A percentile compares a stretch with the other conserved stretches of the same genome.
Conservation (phyloP, 202 grass and related monocot species). For the Schoenoplectus tabernaemontani region DNA sequence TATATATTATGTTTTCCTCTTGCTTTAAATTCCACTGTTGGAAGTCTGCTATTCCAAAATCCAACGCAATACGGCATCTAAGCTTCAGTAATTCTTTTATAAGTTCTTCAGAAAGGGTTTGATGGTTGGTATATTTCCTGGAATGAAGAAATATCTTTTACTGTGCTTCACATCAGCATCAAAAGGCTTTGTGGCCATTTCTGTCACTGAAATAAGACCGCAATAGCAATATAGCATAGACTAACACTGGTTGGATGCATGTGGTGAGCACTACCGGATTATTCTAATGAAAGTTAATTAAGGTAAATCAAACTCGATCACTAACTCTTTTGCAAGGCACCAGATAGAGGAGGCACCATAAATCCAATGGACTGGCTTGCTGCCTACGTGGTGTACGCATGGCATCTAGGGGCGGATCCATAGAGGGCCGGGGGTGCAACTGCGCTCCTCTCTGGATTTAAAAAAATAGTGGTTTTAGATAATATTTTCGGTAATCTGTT, state of each 20-base stretch:
- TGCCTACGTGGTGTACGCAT: neutral
- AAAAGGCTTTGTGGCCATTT: slow-evolving; percentile 28
- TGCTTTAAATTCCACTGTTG: neutral
- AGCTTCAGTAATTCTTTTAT: neutral
- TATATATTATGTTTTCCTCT: neutral
- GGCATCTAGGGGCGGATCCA: no score
- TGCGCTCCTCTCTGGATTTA: no score
- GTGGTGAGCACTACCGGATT: slow-evolving; percentile 52
- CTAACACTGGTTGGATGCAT: slow-evolving; percentile 36
- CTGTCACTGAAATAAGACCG: slow-evolving; percentile 25
- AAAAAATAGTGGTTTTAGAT: no score
- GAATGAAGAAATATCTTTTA: neutral
- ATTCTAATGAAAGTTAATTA: slow-evolving; percentile 39
- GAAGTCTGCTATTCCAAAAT: neutral
- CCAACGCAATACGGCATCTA: neutral
- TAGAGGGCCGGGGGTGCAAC: no score
- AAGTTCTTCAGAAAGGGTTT: neutral
- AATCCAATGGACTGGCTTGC: neutral
- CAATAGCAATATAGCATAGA: slow-evolving; percentile 21
- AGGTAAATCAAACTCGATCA: slow-evolving; percentile 26
- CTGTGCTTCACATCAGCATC: slow-evolving; percentile 29
- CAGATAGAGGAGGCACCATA: neutral
- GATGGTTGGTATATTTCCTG: neutral
- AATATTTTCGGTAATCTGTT: no score
- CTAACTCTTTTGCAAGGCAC: neutral